Conservation (phyloP, 2,329 filamentous ascomycete species). For the Cordyceps tenuipes region DNA sequence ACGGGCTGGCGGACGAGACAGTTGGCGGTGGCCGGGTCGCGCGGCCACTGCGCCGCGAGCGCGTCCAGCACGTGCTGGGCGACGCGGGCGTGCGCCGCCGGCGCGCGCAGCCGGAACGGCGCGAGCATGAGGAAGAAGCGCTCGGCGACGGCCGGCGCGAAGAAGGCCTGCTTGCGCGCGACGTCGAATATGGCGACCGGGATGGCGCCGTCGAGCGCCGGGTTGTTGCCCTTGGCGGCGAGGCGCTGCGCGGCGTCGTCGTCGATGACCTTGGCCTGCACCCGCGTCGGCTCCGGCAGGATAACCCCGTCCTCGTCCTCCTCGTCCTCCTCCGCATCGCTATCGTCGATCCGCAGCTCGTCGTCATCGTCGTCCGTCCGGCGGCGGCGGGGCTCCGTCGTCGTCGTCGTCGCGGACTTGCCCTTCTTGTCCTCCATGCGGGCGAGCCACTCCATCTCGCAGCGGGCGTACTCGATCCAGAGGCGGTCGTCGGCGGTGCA, state of each 20-base stretch:
- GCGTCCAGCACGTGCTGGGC: conserved; percentile 32
- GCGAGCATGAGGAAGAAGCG: conserved; percentile 75
- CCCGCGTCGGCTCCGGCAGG: conserved; percentile 36
- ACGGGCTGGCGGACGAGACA: conserved; percentile 67
- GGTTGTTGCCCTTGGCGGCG: conserved; percentile 58
- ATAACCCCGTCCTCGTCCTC: conserved; percentile 32
- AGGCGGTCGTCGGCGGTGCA: conserved; percentile 66
- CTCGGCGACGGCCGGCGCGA: conserved; percentile 56
- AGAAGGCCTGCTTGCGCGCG: conserved; percentile 68
- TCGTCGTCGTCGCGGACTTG: conserved; percentile 21
- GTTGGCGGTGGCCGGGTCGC: conserved; percentile 54
- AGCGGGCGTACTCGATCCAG: conserved; percentile 83
- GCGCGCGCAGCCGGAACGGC: conserved; percentile 53
- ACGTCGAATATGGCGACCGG: conserved; percentile 87
- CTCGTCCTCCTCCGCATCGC: conserved; percentile 38
- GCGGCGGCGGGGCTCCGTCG: conserved; percentile 42
- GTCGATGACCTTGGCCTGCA: conserved; percentile 36
- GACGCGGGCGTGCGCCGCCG: conserved; percentile 25
- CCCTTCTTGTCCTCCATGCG: conserved; percentile 66
- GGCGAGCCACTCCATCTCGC: conserved; percentile 87
- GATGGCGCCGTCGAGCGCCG: conserved; percentile 86
- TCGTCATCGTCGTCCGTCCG: conserved; percentile 42
- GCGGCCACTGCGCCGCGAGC: conserved; percentile 59
- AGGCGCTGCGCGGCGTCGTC: conserved; percentile 42
- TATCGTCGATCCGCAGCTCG: conserved; percentile 34